Evolutionary conservation across 108 stramenopile genomes (phyloP), one percentile per base, ranked within the genome.

Genomic region (Epipyxis sp.): DNA sequence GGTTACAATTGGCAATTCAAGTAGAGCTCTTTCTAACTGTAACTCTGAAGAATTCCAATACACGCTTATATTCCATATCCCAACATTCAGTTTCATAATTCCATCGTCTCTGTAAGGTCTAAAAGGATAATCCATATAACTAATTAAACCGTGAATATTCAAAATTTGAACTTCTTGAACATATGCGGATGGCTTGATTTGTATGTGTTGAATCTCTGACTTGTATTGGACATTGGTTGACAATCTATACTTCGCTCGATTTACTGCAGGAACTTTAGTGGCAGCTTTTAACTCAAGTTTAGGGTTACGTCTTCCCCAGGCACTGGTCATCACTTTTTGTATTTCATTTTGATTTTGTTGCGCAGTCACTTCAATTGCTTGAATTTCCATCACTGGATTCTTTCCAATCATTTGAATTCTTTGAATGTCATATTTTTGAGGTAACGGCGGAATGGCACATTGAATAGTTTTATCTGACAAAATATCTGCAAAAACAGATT

Each of bases 371-470:
- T 74, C 71, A 6, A 74, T 35, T 27, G 46, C 50, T 57, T 74
- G 71, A 46, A 74, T 42, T 57, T 74, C 71, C 3, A 6, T 37
- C 27, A 10, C n/a, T n/a, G 50, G 71, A 39, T 3, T 34, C 3
- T 25, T 27, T 16, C 13, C 71, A 57, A 39, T 27, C 40, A 74
- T 32, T 46, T 30, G 50, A 34, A 74, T 25, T 3, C 13, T 10
- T 39, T 74, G 71, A 27, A 74, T 42, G n/a, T 74, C 71, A 6
- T 42, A 29, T 46, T 46, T 16, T 6, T 30, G 6, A 13, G 71
- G 71, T 42, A 74, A 74, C 3, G 71, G 32, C 40, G 71, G 71
- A 54, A 74, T 29, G 16, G n/a, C 13, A 25, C 71, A 74, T 42
- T 32, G 71, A 3, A 74, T 32, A 6, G 10, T 3, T 42, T 10